phyloP scores from a whole-genome alignment of 192 early-diverging fungal species.

The Phlyctochytrium bullatum region DNA sequence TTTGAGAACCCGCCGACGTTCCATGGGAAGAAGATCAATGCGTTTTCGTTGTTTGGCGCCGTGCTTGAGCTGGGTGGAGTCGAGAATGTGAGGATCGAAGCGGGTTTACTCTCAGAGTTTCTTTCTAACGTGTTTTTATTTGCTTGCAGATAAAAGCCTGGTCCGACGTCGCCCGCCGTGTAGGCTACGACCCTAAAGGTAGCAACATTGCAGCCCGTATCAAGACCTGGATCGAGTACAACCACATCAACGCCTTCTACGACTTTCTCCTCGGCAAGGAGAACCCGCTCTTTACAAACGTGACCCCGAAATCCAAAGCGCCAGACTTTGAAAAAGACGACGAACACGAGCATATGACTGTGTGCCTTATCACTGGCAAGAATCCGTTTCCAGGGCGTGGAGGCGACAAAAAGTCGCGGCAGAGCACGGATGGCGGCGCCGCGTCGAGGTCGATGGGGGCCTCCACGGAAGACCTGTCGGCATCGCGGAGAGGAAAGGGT shows the following conservation, averaged over 20 bases:
- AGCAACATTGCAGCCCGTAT: slow-evolving; percentile 41
- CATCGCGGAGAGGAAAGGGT: no score
- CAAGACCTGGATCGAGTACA: slow-evolving; percentile 39
- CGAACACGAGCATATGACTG: background rate
- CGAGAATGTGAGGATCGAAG: slow-evolving; percentile 19
- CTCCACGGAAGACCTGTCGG: background rate
- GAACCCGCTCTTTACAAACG: slow-evolving; percentile 24
- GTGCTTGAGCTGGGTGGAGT: slow-evolving; percentile 35
- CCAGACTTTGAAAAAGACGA: background rate
- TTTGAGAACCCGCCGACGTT: slow-evolving; percentile 38
- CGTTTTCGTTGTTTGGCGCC: slow-evolving; percentile 31
- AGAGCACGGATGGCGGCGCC: background rate
- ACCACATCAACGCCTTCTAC: slow-evolving; percentile 43
- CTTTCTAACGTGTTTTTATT: background rate
- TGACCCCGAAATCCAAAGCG: background rate
- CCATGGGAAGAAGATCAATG: slow-evolving; percentile 35
- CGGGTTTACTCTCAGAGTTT: background rate
- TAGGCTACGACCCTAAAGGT: slow-evolving; percentile 41
- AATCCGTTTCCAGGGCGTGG: background rate
- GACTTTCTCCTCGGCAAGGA: slow-evolving; percentile 36
- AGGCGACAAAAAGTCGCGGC: background rate
- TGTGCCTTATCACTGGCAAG: background rate
- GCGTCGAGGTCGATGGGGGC: background rate
- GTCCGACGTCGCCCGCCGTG: slow-evolving; percentile 34
- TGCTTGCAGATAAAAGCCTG: slow-evolving; percentile 27